Conservation (phyloP, 2,329 filamentous ascomycete genomes). For the Trichoderma sp. region DNA sequence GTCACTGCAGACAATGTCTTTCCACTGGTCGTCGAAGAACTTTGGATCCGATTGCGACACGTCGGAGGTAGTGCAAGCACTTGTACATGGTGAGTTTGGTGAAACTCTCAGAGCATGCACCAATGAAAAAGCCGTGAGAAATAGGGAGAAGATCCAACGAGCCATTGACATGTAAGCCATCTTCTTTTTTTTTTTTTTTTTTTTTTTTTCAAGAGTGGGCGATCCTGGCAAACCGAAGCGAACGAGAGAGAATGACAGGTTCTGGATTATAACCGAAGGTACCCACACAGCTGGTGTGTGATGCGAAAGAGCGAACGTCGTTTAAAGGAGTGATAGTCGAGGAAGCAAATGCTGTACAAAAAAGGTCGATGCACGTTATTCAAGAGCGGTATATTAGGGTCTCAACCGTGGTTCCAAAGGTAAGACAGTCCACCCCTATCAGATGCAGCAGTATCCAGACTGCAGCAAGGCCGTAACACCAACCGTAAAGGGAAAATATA, state of each 20-base stretch:
- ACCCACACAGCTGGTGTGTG: background rate
- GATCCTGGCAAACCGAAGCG: background rate
- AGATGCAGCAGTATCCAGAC: background rate
- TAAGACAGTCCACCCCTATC: background rate
- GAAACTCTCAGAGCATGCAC: conserved; percentile 49
- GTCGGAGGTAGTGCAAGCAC: conserved; percentile 47
- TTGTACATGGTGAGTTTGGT: conserved; percentile 53
- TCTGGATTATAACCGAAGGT: background rate
- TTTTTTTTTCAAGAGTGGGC: background rate
- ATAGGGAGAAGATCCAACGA: conserved; percentile 6
- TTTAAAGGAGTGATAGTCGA: background rate
- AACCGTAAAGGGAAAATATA: background rate
- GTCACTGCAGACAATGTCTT: conserved; percentile 50
- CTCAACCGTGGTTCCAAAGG: background rate
- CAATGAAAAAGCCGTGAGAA: conserved; percentile 24
- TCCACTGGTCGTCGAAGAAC: conserved; percentile 43
- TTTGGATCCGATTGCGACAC: conserved; percentile 46
- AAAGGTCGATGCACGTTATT: background rate
- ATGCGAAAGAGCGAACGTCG: background rate
- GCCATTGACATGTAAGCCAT: conserved; percentile 13
- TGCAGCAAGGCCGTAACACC: background rate
- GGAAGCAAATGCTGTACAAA: background rate
- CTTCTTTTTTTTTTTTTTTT: background rate
- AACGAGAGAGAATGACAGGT: background rate
- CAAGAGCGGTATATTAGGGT: background rate